phyloP scores from a whole-genome alignment of 768 basidiomycete genomes.

The Atractiella rhizophila region DNA sequence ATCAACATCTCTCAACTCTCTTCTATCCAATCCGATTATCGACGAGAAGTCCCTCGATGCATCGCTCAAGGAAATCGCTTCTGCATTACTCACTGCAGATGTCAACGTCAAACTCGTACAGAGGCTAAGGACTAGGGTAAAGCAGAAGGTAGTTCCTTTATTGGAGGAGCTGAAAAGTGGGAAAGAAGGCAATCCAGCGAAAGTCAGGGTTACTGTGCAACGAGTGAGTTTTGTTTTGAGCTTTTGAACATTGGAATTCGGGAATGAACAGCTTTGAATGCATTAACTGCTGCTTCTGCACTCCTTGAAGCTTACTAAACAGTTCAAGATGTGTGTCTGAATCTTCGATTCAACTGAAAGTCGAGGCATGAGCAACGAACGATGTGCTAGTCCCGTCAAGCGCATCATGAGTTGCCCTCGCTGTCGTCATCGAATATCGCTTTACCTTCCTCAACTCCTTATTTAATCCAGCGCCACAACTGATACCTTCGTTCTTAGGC shows the following conservation, averaged over 20 bases:
- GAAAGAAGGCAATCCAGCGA: conserved; percentile 66
- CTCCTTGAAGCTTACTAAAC: too few relatives aligned
- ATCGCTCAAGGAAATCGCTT: conserved; percentile 77
- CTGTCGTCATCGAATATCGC: background rate
- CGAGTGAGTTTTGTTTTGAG: too few relatives aligned
- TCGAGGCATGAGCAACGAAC: too few relatives aligned
- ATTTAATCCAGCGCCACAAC: background rate
- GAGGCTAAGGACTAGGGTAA: conserved; percentile 62
- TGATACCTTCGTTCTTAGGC: conserved; percentile 29
- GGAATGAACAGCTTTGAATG: too few relatives aligned
- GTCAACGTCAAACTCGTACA: conserved; percentile 94
- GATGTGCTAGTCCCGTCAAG: too few relatives aligned
- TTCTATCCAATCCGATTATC: conserved; percentile 26
- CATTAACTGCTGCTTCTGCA: too few relatives aligned
- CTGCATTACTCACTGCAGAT: conserved; percentile 81
- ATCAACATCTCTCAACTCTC: conserved; percentile 72
- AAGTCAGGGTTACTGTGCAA: conserved; percentile 32
- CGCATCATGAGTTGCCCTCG: background rate
- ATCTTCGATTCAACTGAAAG: too few relatives aligned
- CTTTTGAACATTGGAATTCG: too few relatives aligned
- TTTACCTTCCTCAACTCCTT: too few relatives aligned
- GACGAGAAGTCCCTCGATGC: conserved; percentile 61
- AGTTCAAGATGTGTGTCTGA: too few relatives aligned
- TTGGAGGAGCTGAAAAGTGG: conserved; percentile 30
- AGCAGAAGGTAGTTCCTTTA: conserved; percentile 59